phyloP scores from a whole-genome alignment of 1,139 yeast genomes.

The Citeromyces siamensis region DNA sequence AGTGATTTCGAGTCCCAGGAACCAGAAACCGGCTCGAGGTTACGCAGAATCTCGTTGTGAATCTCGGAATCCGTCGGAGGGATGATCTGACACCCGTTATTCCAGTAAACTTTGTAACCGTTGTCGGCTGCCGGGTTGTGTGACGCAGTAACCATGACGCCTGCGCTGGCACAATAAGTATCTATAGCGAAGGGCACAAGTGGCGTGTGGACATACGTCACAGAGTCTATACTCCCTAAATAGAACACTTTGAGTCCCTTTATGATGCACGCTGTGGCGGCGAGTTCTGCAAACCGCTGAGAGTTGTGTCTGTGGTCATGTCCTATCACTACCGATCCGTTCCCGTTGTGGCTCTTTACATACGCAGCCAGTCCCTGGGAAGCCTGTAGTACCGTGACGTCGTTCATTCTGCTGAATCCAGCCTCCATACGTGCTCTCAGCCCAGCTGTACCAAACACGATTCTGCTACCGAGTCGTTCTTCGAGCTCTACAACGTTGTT shows the following conservation, averaged over 20 bases:
- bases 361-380: conserved; percentile 81
- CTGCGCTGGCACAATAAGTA: conserved; percentile 50
- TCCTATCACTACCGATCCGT: conserved; percentile 54
- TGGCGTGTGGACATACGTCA: conserved; percentile 72
- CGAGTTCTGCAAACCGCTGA: conserved; percentile 60
- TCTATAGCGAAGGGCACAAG: conserved; percentile 84
- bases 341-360: conserved; percentile 23
- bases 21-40: conserved; percentile 46
- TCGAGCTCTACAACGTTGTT: conserved; percentile 33
- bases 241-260: conserved; percentile 59
- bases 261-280: conserved; percentile 64
- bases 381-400: conserved; percentile 81
- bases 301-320: conserved; percentile 89
- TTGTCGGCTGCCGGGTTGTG: conserved; percentile 92
- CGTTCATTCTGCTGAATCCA: conserved; percentile 84
- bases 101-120: conserved; percentile 91
- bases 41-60: conserved; percentile 46
- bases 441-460: conserved; percentile 92
- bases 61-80: conserved; percentile 81
- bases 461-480: conserved; percentile 38
- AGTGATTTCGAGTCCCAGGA: conserved; percentile 34
- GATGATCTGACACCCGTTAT: conserved; percentile 90
- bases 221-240: conserved; percentile 24
- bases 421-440: conserved; percentile 81
- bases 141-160: conserved; percentile 94